Conservation (phyloP, 164 flowering plant genomes). For the Piper betle region DNA sequence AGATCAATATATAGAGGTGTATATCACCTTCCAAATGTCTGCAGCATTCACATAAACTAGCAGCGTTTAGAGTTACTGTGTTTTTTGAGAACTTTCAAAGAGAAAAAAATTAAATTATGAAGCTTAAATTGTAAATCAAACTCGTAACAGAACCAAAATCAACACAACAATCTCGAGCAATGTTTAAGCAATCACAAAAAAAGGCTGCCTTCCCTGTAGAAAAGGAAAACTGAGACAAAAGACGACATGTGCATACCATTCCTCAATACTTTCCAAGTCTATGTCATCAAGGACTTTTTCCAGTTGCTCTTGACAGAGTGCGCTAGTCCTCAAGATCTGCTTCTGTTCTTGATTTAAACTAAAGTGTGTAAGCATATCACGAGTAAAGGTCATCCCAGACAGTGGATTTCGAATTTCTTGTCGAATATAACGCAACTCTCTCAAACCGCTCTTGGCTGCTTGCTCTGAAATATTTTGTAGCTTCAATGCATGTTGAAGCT, state of each 20-base stretch:
- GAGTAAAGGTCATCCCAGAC: constrained; percentile 37
- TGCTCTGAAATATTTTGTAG: constrained; percentile 53
- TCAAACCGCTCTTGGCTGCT: constrained; percentile 42
- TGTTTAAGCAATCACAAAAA: neutral
- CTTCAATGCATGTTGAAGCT: constrained; percentile 58
- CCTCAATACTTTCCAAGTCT: constrained; percentile 55
- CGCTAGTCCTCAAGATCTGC: constrained; percentile 30
- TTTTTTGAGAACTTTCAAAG: neutral
- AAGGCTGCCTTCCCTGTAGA: neutral
- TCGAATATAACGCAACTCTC: constrained; percentile 43
- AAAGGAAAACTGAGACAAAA: too few relatives aligned
- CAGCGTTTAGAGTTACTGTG: neutral
- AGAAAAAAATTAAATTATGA: neutral
- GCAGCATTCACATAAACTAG: neutral
- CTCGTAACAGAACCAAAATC: neutral
- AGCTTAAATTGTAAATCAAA: neutral
- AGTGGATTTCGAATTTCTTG: constrained; percentile 49
- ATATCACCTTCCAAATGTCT: too few relatives aligned
- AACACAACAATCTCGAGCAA: neutral
- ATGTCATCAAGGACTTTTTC: constrained; percentile 42
- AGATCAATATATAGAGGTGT: too few relatives aligned
- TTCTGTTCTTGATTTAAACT: constrained; percentile 43
- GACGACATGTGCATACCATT: too few relatives aligned
- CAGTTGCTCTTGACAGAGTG: constrained; percentile 49
- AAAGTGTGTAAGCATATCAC: constrained; percentile 35